Evolutionary conservation across 208 protist species (phyloP).

Genomic region (Acanthamoeba divionensis): DNA sequence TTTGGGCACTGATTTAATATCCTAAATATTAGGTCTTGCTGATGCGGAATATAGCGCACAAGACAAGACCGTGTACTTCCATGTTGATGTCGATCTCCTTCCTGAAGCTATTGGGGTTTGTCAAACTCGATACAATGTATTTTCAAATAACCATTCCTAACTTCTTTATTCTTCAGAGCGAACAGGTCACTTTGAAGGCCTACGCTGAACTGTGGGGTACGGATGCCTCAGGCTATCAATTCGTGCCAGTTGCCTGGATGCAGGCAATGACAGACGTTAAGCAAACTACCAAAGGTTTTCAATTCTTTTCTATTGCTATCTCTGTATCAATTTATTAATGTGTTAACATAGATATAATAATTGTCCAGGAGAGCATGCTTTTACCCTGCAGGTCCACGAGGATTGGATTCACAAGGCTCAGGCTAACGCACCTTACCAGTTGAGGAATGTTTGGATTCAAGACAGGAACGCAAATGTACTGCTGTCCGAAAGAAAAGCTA

Average conservation of each 20-base stretch:
- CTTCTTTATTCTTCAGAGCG: neutral
- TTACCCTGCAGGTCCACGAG: constrained; percentile 39
- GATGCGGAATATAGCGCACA: neutral
- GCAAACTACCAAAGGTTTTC: neutral
- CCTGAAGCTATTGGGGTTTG: no score
- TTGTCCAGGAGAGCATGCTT: neutral
- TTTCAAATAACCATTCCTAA: no score
- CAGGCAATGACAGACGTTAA: constrained; percentile 6
- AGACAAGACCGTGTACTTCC: constrained; percentile 14
- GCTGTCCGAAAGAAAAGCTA: neutral
- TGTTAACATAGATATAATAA: neutral
- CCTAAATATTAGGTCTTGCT: neutral
- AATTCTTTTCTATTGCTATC: neutral
- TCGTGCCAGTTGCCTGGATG: constrained; percentile 13
- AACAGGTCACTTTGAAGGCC: neutral
- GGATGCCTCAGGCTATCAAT: constrained; percentile 1
- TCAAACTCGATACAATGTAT: no score
- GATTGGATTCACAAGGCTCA: constrained; percentile 25
- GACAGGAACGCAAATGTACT: constrained; percentile 15
- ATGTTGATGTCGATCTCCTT: constrained; percentile 3
- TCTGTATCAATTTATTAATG: neutral
- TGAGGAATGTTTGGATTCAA: neutral
- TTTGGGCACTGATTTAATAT: neutral
- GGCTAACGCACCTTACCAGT: neutral
- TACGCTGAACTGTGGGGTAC: constrained; percentile 55